phyloP scores from a whole-genome alignment of 352 stramenopile species.

The Pythium aquatile region DNA sequence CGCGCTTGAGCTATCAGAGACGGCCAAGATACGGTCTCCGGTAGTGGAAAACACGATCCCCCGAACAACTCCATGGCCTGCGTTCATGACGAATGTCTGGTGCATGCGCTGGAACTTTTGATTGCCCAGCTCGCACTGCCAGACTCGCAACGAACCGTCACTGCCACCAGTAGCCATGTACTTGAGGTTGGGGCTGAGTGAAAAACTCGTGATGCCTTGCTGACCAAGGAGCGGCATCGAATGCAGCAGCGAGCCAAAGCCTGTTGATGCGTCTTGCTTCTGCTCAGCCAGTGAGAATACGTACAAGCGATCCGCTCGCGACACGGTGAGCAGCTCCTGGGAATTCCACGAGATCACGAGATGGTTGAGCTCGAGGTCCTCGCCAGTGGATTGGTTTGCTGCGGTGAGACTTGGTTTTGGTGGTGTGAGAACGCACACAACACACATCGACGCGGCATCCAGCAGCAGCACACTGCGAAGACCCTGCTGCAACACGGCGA shows the following conservation, averaged over 20 bases:
- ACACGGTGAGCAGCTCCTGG: conserved; percentile 51
- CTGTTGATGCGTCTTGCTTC: conserved; percentile 5
- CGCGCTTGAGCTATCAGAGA: conserved; percentile 38
- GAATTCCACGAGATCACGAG: conserved; percentile 50
- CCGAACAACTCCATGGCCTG: conserved; percentile 37
- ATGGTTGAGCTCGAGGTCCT: conserved; percentile 29
- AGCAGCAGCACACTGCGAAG: conserved; percentile 22
- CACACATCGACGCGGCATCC: conserved; percentile 23
- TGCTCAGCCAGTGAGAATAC: conserved; percentile 45
- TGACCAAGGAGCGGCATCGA: conserved; percentile 57
- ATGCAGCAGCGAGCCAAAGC: conserved; percentile 36
- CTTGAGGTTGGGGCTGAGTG: conserved; percentile 55
- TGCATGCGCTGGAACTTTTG: conserved; percentile 48
- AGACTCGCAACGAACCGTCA: conserved; percentile 61
- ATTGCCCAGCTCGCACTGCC: conserved; percentile 54
- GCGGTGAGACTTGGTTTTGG: conserved; percentile 16
- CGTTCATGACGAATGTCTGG: conserved; percentile 50
- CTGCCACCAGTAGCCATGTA: conserved; percentile 60
- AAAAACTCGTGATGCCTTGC: conserved; percentile 44
- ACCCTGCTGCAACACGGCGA: conserved; percentile 24
- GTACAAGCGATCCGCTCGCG: conserved; percentile 45
- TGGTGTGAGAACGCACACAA: conserved; percentile 38
- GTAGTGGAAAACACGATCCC: conserved; percentile 42
- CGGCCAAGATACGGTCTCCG: conserved; percentile 39
- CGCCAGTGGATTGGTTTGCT: conserved; percentile 13